These are phyloP conservation scores for Chiua virens DNA, from an alignment of 768 basidiomycete species.

Conservation along the genomic window DNA sequence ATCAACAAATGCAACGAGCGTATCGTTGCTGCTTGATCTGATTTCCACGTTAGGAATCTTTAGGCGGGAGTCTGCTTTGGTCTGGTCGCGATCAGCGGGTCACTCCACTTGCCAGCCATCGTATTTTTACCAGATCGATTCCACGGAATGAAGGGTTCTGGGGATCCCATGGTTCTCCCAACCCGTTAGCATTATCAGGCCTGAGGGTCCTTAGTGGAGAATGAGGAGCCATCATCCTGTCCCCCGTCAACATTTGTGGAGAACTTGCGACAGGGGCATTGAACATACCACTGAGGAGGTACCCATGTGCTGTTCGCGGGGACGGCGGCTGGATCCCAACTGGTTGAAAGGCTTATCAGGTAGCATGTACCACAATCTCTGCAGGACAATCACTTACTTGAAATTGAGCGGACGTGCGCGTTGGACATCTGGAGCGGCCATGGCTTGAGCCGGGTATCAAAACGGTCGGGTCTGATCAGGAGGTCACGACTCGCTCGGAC, in stretches of 20 bases:
- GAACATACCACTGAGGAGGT: conserved; percentile 24
- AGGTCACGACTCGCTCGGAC: no score
- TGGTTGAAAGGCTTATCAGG: conserved; percentile 3
- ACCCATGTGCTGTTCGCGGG: conserved; percentile 27
- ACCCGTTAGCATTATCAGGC: conserved; percentile 12
- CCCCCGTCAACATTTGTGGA: not conserved
- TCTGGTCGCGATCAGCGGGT: conserved; percentile 8
- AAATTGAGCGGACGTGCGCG: conserved; percentile 11
- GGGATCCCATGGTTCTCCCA: conserved; percentile 26
- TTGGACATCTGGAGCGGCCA: conserved; percentile 26
- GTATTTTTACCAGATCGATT: conserved; percentile 18
- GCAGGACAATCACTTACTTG: conserved; percentile 9
- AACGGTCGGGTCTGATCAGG: not conserved
- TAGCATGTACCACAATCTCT: not conserved
- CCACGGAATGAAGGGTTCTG: conserved; percentile 22
- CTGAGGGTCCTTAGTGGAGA: not conserved
- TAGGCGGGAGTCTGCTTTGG: conserved; percentile 20
- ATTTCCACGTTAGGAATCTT: conserved; percentile 27
- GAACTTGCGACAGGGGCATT: not conserved
- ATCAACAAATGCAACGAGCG: conserved; percentile 23
- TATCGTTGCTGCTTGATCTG: conserved; percentile 18
- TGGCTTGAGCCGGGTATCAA: not conserved
- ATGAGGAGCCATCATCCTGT: conserved; percentile 23
- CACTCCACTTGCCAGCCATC: not conserved
- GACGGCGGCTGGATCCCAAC: conserved; percentile 25